phyloP scores from a whole-genome alignment of 1,284 basidiomycete species.

The Fomitopsis palustris region DNA sequence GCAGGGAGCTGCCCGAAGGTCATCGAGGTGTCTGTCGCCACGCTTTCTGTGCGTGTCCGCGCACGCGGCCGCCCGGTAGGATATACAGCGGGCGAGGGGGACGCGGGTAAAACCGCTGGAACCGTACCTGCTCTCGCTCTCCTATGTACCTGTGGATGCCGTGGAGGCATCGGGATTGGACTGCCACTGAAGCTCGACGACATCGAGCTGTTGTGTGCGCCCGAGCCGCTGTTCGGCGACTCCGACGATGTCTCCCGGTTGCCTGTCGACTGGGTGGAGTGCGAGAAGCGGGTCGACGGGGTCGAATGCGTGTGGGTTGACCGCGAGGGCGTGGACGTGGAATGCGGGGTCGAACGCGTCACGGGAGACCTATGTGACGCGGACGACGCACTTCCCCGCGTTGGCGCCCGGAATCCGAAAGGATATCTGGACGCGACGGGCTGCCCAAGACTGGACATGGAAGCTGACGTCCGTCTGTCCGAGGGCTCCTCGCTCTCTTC shows the following conservation, averaged over 20 bases:
- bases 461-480: conserved; percentile 59
- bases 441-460: conserved; percentile 77
- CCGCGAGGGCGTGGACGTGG: conserved; percentile 33
- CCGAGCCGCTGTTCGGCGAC: conserved; percentile 35
- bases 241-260: conserved; percentile 50
- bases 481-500: conserved; percentile 43
- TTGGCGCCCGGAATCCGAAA: conserved; percentile 56
- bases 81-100: conserved; percentile 46
- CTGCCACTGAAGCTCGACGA: conserved; percentile 29
- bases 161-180: conserved; percentile 68
- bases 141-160: conserved; percentile 46
- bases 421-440: conserved; percentile 68
- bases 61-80: conserved; percentile 29
- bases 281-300: conserved; percentile 38
- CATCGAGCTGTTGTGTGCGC: conserved; percentile 31
- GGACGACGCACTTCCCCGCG: conserved; percentile 41
- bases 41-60: conserved; percentile 44
- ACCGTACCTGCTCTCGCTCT: conserved; percentile 50
- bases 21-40: conserved; percentile 31
- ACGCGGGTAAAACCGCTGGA: conserved; percentile 36
- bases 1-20: conserved; percentile 31
- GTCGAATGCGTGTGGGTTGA: conserved; percentile 38
- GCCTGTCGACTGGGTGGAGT: conserved; percentile 52
- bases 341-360: conserved; percentile 26
- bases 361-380: conserved; percentile 26